phyloP scores from a whole-genome alignment of 2,329 filamentous ascomycete species.

The Ophiostoma piceae region DNA sequence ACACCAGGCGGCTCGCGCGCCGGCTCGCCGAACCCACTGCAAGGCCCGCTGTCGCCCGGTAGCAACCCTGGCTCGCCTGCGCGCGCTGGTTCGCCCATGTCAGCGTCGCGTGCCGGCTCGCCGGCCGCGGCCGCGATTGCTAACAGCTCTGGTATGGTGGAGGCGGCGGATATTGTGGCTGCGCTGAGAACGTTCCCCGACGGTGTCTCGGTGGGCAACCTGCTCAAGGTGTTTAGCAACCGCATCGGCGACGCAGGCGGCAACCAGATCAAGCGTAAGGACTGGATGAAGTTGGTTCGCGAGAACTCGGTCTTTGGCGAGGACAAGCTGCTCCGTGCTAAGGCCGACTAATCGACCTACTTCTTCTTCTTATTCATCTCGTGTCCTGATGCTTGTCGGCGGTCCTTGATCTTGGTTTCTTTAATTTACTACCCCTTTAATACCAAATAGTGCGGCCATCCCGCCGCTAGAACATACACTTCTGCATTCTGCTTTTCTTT shows the following conservation, averaged over 20 bases:
- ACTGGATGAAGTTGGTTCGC: constrained; percentile 58
- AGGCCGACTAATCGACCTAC: constrained; percentile 20
- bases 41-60: constrained; percentile 20
- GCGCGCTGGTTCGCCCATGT: constrained; percentile 25
- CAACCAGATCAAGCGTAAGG: constrained; percentile 47
- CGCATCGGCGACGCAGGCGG: constrained; percentile 50
- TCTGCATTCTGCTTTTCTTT: not conserved
- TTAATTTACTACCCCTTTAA: not conserved
- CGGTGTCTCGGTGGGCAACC: constrained; percentile 50
- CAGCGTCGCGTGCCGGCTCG: constrained; percentile 29
- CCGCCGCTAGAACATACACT: not conserved
- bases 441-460: not conserved
- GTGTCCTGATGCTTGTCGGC: not conserved
- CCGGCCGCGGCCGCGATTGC: constrained; percentile 25
- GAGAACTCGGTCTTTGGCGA: constrained; percentile 50
- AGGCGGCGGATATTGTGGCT: constrained; percentile 50
- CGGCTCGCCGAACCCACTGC: constrained; percentile 51
- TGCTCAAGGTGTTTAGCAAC: constrained; percentile 51
- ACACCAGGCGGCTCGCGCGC: constrained; percentile 57
- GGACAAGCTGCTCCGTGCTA: constrained; percentile 48
- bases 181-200: constrained; percentile 46
- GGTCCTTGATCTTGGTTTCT: not conserved
- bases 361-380: not conserved
- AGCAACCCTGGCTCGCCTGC: constrained; percentile 26
- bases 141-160: constrained; percentile 35